phyloP scores from a whole-genome alignment of 495 filamentous ascomycete genomes.

The Aspergillus conjunctus region DNA sequence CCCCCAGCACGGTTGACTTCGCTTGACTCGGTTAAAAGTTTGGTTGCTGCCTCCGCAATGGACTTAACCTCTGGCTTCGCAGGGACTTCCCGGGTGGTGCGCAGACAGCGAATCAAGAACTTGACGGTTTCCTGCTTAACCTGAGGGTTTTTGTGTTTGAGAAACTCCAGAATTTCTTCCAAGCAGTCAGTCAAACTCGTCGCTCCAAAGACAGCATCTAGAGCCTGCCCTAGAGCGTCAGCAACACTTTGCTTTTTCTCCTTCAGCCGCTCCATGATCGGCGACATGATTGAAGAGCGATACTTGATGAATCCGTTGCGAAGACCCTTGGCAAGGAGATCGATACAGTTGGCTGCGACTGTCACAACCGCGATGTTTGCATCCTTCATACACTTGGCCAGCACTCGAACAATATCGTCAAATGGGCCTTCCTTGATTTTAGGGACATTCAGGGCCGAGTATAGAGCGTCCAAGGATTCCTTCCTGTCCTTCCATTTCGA shows the following conservation, averaged over 20 bases:
- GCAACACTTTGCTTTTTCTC: slow-evolving; percentile 92
- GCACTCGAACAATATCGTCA: slow-evolving; percentile 73
- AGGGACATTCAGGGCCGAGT: slow-evolving; percentile 76
- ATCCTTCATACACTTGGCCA: slow-evolving; percentile 98
- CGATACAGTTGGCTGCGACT: slow-evolving; percentile 90
- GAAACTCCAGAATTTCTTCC: slow-evolving; percentile 82
- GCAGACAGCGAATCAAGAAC: slow-evolving; percentile 85
- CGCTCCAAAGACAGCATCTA: slow-evolving; percentile 83
- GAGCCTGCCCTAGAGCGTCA: slow-evolving; percentile 80
- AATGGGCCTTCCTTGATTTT: slow-evolving; percentile 90
- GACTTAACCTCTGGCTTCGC: slow-evolving; percentile 78
- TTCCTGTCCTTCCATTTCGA: slow-evolving; percentile 99
- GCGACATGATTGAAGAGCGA: slow-evolving; percentile 72
- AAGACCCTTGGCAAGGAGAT: slow-evolving; percentile 86
- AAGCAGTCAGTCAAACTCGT: slow-evolving; percentile 80
- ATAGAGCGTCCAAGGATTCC: slow-evolving; percentile 85
- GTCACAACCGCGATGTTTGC: slow-evolving; percentile 96
- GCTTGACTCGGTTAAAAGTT: slow-evolving; percentile 83
- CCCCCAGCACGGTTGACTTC: slow-evolving; percentile 84
- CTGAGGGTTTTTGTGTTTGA: slow-evolving; percentile 95
- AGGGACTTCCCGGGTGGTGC: slow-evolving; percentile 80
- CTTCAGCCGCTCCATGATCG: slow-evolving; percentile 93
- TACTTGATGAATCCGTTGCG: slow-evolving; percentile 79
- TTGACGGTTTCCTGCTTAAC: slow-evolving; percentile 93
- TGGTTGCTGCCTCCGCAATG: slow-evolving; percentile 84